These are phyloP conservation scores for Botryotinia calthae DNA, from an alignment of 2,329 filamentous ascomycete genomes.

Conservation along the genomic window DNA sequence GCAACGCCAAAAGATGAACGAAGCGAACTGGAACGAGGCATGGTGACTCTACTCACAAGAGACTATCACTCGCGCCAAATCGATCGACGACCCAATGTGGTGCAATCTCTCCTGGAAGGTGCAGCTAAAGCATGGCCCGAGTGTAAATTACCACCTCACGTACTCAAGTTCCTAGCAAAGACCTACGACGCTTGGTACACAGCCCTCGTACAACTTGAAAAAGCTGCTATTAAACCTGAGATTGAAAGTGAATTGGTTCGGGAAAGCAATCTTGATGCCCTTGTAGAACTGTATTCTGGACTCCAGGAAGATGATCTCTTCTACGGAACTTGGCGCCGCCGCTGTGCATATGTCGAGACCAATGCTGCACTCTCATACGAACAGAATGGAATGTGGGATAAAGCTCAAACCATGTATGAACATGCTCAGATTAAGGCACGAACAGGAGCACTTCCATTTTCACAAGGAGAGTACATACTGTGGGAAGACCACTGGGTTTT, in stretches of 20 bases:
- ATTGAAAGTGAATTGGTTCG: conserved; percentile 80
- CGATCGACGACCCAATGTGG: conserved; percentile 91
- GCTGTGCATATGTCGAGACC: conserved; percentile 95
- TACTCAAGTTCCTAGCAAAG: conserved; percentile 90
- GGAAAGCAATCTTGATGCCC: conserved; percentile 91
- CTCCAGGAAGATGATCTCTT: conserved; percentile 96
- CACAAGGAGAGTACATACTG: conserved; percentile 94
- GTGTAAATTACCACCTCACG: conserved; percentile 91
- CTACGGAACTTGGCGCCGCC: conserved; percentile 92
- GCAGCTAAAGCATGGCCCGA: conserved; percentile 79
- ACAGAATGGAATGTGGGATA: conserved; percentile 99
- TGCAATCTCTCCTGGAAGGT: conserved; percentile 87
- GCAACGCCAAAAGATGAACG: conserved; percentile 84
- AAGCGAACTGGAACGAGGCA: conserved; percentile 81
- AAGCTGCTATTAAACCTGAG: conserved; percentile 73
- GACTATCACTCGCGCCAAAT: conserved; percentile 94
- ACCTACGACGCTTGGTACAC: conserved; percentile 98
- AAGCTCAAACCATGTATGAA: conserved; percentile 95
- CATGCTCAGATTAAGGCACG: conserved; percentile 95
- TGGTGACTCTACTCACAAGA: conserved; percentile 87
- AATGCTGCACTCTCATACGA: conserved; percentile 97
- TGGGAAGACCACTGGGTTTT: conserved; percentile 99
- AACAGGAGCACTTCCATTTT: conserved; percentile 93
- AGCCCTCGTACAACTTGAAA: conserved; percentile 86
- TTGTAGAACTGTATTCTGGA: conserved; percentile 88